Conservation (phyloP, 768 basidiomycete species). For the Tylopilus cervinicoccineus region DNA sequence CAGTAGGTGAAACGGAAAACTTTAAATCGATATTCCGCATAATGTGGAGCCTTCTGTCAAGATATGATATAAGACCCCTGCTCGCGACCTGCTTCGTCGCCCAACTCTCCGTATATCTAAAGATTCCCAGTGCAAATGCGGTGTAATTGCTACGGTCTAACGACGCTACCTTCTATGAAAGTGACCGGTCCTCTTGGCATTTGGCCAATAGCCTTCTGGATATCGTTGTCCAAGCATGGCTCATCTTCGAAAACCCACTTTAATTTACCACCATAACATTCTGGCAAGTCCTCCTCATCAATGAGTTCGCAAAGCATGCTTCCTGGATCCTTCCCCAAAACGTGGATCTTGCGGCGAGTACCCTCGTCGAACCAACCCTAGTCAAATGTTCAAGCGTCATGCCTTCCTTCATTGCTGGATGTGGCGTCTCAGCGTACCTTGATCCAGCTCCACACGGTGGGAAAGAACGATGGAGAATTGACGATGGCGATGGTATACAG, state of each 20-base stretch:
- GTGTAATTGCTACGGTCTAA: slow-evolving; percentile 17
- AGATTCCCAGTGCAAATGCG: not conserved
- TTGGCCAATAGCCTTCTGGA: slow-evolving; percentile 40
- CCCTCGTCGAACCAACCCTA: slow-evolving; percentile 79
- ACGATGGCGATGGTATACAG: slow-evolving; percentile 63
- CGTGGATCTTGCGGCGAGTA: slow-evolving; percentile 72
- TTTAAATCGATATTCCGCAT: too few species aligned
- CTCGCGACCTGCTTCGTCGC: too few species aligned
- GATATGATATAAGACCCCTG: too few species aligned
- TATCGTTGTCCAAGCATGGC: slow-evolving; percentile 57
- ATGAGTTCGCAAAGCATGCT: slow-evolving; percentile 49
- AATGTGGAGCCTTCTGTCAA: too few species aligned
- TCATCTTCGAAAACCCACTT: slow-evolving; percentile 68
- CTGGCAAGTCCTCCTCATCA: slow-evolving; percentile 51
- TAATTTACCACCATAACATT: slow-evolving; percentile 68
- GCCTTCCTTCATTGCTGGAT: not conserved
- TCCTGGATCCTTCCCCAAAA: slow-evolving; percentile 61
- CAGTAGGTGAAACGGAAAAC: too few species aligned
- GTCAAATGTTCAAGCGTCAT: not conserved
- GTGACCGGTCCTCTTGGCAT: slow-evolving; percentile 56
- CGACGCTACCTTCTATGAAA: slow-evolving; percentile 44
- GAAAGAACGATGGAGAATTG: slow-evolving; percentile 80
- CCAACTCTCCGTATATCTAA: too few species aligned
- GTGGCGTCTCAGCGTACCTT: slow-evolving; percentile 42
- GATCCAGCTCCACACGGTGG: slow-evolving; percentile 81